A percentile compares a stretch with the other conserved stretches of the same genome.
These are phyloP conservation scores for Lasiosphaeria miniovina DNA, from an alignment of 495 filamentous ascomycete species.

Conservation along the genomic window DNA sequence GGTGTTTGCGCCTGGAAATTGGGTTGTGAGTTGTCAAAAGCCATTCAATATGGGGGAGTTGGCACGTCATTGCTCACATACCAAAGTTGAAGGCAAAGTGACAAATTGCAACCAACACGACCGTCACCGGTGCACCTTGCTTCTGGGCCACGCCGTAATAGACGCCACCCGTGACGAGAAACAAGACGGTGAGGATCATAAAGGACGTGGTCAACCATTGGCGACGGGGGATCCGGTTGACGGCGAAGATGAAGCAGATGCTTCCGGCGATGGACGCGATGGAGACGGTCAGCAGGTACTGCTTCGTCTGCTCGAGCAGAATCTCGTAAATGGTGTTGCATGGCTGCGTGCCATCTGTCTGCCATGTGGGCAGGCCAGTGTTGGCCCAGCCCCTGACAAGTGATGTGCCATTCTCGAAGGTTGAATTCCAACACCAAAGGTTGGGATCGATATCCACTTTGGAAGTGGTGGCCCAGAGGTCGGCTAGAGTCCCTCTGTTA, in stretches of 20 bases:
- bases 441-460: conserved; percentile 10
- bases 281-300: conserved; percentile 63
- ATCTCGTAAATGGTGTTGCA: conserved; percentile 58
- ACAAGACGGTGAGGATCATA: conserved; percentile 65
- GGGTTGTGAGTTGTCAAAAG: background rate
- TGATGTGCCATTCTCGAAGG: conserved; percentile 43
- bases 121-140: conserved; percentile 43
- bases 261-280: conserved; percentile 61
- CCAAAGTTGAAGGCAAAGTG: conserved; percentile 87
- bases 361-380: conserved; percentile 29
- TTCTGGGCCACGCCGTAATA: conserved; percentile 51
- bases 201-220: conserved; percentile 58
- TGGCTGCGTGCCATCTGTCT: conserved; percentile 33
- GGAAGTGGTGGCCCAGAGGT: conserved; percentile 31
- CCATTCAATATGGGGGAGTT: background rate
- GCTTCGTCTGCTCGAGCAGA: conserved; percentile 65
- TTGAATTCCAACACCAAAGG: conserved; percentile 53
- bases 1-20: conserved; percentile 62
- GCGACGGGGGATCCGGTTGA: conserved; percentile 62
- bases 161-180: conserved; percentile 70
- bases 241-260: conserved; percentile 35
- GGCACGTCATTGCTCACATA: conserved; percentile 7
- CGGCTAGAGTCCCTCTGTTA: conserved; percentile 33
- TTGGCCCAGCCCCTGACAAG: conserved; percentile 24
- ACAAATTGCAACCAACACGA: conserved; percentile 67